Evolutionary conservation across 352 stramenopile genomes (phyloP), one percentile per base, ranked within the genome.

Genomic region (Phytophthora pisi): DNA sequence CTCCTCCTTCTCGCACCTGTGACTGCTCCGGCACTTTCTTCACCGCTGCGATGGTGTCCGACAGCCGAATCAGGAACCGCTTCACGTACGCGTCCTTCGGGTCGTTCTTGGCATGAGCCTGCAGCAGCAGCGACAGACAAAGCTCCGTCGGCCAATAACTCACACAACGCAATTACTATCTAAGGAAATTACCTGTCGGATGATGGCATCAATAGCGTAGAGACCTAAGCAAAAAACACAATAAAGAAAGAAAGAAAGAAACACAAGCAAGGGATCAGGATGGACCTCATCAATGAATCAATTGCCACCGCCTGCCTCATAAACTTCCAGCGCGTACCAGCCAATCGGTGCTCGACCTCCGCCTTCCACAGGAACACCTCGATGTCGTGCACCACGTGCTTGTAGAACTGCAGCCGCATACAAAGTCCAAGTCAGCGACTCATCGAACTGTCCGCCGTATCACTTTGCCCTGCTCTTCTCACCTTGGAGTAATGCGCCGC

Each of bases 301-400:
- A 46, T 16, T 11, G 15, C 16, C 40, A 23, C 5, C 15, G 13
- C 36, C 20, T 11, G 30, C 2, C 20, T 20, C 20, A 31, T 31
- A 31, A 42, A 13, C 8, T 49, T 47, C 51, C 36, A 52, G 6
- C 9, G 31, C 43, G 51, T 50, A 93, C 86, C 86, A 77, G 80
- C 87, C 31, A 96, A 72, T 45, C 86, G 84, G 60, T 94, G 84
- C 64, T 96, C 85, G n/a, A 84, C 69, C 31, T 95, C 85, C 0
- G 84, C 78, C 51, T 92, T 93, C 88, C 88, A 96, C 46, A 96
- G 42, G 70, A 94, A 92, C 31, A 87, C 71, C 74, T 96, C 88
- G 7, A 96, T 84, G 38, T 93, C 88, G 36, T 96, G 86, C 58
- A 96, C 88, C 46, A 96, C 88, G 56, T 89, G 86, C 64, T 96